Evolutionary conservation across 768 basidiomycete genomes (phyloP).

Genomic region (Amanita pseudoporphyria): DNA sequence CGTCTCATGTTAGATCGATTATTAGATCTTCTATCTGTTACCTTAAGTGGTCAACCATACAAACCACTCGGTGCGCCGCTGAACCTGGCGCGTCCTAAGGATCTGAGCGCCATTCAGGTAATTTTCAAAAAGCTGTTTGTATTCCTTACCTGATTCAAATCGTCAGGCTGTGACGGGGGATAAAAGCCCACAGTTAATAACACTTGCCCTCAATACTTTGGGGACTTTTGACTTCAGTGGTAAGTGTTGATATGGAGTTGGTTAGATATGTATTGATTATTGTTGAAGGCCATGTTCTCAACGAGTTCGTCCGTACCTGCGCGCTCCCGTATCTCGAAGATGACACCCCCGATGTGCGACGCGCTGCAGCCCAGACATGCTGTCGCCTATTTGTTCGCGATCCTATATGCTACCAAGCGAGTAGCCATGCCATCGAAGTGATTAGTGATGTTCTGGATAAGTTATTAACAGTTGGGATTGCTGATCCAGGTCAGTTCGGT

Average conservation of each 20-base stretch:
- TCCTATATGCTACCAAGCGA: constrained; percentile 93
- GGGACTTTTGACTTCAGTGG: constrained; percentile 94
- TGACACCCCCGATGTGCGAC: constrained; percentile 79
- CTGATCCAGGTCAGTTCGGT: constrained; percentile 70
- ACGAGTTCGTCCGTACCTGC: constrained; percentile 90
- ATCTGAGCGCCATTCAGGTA: constrained; percentile 43
- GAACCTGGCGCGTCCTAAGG: constrained; percentile 42
- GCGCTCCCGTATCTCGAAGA: constrained; percentile 92
- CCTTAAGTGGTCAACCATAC: constrained; percentile 78
- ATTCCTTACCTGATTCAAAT: constrained; percentile 6
- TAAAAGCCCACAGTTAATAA: constrained; percentile 60
- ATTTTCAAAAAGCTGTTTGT: neutral
- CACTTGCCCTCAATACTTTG: constrained; percentile 78
- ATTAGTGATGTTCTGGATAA: constrained; percentile 99
- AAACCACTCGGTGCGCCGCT: constrained; percentile 81
- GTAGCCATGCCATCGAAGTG: constrained; percentile 92
- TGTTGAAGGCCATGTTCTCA: constrained; percentile 72
- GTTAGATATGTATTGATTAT: neutral
- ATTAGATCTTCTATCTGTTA: constrained; percentile 72
- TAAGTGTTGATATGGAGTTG: constrained; percentile 18
- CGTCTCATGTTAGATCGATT: constrained; percentile 57
- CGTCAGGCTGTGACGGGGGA: constrained; percentile 35
- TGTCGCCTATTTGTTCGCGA: constrained; percentile 89
- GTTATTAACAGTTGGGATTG: constrained; percentile 87
- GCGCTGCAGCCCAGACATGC: constrained; percentile 86